Base-by-base conservation (phyloP, 371 early-diverging fungal species). In the Entomophthora muscae region DNA sequence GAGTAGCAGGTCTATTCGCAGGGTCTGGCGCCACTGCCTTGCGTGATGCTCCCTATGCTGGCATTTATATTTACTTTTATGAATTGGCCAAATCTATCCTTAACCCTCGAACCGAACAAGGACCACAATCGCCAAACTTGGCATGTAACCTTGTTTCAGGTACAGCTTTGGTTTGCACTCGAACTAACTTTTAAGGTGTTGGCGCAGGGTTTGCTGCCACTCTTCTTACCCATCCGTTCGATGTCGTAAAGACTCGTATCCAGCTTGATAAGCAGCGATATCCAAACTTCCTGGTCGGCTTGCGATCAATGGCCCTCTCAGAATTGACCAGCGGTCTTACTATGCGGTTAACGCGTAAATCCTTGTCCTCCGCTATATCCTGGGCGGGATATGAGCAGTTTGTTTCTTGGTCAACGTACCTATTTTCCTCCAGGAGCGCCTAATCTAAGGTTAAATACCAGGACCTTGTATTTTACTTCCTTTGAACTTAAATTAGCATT, bases 21-120 rank as follows among this genome's bases (percentile, higher is more conserved):
- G 96, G 98, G 22, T 90, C 80, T 53, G 88, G 91, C 52, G 90
- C 92, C 1, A 97, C 98, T 3, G 87, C 85, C 30, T 77, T 93
- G 59, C 77, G 96, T 26, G 98, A 97, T 71, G 95, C 94, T 1
- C 98, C 98, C 22, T 83, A 89, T 72, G 93, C 98, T 23, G 98
- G 96, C 10, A 79, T 94, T n/a, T 95, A 95, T 68, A 77, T 96
- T 17, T 77, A 87, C n/a, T 80, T 92, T 62, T 97, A 97, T 69
- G 95, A 95, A 71, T 73, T 81, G 2, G 74, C 72, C 59, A 90
- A 58, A 58, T 22, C 13, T 30, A 10, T 57, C 26, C 31, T 52
- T 22, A 30, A 52, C 23, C 54, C 51, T 32, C 0, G 55, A 62
- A 12, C 27, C 23, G 2, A 26, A 54, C 0, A 23, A 27, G 30